Evolutionary conservation across 192 early-diverging fungal species (phyloP).

Genomic region (Coemansia sp.): DNA sequence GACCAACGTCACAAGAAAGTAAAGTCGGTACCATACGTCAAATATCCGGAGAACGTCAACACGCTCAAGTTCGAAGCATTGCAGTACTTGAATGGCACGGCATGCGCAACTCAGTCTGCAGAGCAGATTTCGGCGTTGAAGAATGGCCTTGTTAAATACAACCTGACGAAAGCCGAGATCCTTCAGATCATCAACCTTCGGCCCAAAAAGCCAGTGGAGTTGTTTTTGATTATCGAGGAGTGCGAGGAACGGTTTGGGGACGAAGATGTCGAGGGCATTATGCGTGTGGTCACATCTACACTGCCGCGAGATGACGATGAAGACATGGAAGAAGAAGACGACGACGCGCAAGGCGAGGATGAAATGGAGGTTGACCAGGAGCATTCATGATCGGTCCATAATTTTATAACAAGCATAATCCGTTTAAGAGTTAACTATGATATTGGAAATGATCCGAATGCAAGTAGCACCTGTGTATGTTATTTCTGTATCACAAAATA

Average conservation of each 20-base stretch:
- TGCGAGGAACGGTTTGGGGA: slow-evolving; percentile 63
- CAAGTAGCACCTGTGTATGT: too few species aligned
- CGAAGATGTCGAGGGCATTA: slow-evolving; percentile 56
- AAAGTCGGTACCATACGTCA: slow-evolving; percentile 31
- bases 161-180: slow-evolving; percentile 71
- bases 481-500: too few species aligned
- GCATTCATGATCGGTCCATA: slow-evolving; percentile 5
- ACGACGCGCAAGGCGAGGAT: slow-evolving; percentile 1
- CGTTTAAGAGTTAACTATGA: background rate
- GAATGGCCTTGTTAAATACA: slow-evolving; percentile 39
- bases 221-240: slow-evolving; percentile 73
- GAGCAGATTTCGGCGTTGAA: slow-evolving; percentile 56
- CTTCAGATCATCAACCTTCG: slow-evolving; percentile 75
- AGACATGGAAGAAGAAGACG: slow-evolving; percentile 7
- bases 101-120: slow-evolving; percentile 60
- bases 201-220: slow-evolving; percentile 64
- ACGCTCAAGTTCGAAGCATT: slow-evolving; percentile 63
- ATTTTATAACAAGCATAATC: background rate
- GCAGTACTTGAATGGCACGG: slow-evolving; percentile 58
- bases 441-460: background rate
- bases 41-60: slow-evolving; percentile 62
- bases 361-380: slow-evolving; percentile 19
- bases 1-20: slow-evolving; percentile 30
- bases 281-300: slow-evolving; percentile 47
- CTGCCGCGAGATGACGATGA: slow-evolving; percentile 48